Conservation (phyloP, 2,329 filamentous ascomycete genomes). For the Sporothrix protearum region DNA sequence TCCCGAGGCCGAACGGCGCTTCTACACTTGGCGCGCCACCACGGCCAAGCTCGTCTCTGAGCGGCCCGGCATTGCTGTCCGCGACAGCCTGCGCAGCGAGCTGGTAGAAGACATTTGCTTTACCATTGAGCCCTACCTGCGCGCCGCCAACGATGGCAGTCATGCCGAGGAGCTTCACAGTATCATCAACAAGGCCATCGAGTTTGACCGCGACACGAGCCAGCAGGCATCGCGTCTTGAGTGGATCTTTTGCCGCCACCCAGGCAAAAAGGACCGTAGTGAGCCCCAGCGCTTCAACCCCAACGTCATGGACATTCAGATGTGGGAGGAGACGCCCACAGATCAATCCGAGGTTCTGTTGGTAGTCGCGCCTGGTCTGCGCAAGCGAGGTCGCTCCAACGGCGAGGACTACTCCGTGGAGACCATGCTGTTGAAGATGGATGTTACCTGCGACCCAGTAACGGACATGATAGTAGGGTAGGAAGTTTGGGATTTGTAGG, state of each 20-base stretch:
- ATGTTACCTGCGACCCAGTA: constrained; percentile 22
- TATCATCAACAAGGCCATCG: constrained; percentile 24
- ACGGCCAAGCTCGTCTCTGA: constrained; percentile 20
- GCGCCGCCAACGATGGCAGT: constrained; percentile 13
- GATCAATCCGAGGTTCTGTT: constrained; percentile 15
- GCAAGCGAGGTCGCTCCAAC: constrained; percentile 22
- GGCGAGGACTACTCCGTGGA: constrained; percentile 22
- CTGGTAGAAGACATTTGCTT: constrained; percentile 19
- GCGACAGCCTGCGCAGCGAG: constrained; percentile 13
- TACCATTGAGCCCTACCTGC: constrained; percentile 13
- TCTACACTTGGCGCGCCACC: constrained; percentile 23
- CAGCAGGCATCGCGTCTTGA: constrained; percentile 22
- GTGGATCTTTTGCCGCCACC: constrained; percentile 17
- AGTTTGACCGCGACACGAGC: constrained; percentile 22
- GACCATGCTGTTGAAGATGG: constrained; percentile 24
- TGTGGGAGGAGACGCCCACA: constrained; percentile 6
- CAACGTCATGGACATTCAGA: constrained; percentile 11
- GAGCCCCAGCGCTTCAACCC: constrained; percentile 11
- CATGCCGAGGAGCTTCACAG: constrained; percentile 10
- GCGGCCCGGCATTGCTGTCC: background rate
- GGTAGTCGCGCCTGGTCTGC: constrained; percentile 15
- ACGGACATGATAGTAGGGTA: constrained; percentile 15
- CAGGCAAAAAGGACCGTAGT: constrained; percentile 1
- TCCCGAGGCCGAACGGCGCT: constrained; percentile 22
- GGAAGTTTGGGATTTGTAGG: background rate